Conservation (phyloP, 2,329 filamentous ascomycete species). For the Colletotrichum sojae region DNA sequence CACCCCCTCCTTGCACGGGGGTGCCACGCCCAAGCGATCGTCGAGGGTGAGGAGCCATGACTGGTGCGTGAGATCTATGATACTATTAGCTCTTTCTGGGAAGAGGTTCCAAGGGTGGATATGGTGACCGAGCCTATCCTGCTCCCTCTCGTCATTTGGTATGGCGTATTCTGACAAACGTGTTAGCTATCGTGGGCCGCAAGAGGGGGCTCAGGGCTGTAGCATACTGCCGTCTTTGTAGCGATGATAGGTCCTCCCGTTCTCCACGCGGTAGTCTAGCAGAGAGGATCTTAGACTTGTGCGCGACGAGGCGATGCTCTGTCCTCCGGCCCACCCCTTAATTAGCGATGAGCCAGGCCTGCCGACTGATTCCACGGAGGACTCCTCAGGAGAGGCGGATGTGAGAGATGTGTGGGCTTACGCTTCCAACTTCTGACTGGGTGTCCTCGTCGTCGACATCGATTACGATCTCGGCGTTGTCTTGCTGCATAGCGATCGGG, state of each 20-base stretch:
- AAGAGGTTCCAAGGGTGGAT: conserved; percentile 46
- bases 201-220: not conserved
- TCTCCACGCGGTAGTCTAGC: conserved; percentile 11
- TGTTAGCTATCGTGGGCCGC: fast-evolving
- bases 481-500: no score
- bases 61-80: not conserved
- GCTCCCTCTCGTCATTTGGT: not conserved
- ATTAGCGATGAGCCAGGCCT: no score
- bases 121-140: conserved; percentile 31
- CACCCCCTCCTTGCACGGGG: conserved; percentile 39
- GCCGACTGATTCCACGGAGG: no score
- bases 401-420: no score
- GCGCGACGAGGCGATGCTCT: conserved; percentile 16
- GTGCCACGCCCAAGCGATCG: conserved; percentile 41
- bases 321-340: not conserved
- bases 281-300: conserved; percentile 11
- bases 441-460: no score
- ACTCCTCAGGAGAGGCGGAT: no score
- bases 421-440: no score
- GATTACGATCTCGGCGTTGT: no score
- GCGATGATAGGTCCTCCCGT: not conserved
- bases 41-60: not conserved
- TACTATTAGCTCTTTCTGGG: not conserved
- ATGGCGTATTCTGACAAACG: not conserved
- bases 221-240: conserved; percentile 41